Evolutionary conservation across 441 rosid genomes (phyloP).

Genomic region (Breynia disticha): DNA sequence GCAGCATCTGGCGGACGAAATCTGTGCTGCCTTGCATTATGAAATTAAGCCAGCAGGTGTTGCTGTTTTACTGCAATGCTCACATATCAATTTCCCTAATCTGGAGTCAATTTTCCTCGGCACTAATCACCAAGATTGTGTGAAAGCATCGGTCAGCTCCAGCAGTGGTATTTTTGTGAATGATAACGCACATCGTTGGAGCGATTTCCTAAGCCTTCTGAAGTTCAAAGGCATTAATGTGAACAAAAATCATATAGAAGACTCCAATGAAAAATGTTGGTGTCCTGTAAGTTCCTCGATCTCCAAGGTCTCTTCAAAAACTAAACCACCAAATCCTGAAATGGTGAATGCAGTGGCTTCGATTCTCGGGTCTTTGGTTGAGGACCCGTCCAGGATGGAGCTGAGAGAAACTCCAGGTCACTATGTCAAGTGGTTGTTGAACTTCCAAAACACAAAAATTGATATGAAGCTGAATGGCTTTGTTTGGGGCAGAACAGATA

Average conservation of each 20-base stretch:
- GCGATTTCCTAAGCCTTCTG: slow-evolving; percentile 57
- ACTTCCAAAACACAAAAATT: slow-evolving; percentile 51
- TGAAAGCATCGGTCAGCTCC: slow-evolving; percentile 39
- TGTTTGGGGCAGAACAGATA: slow-evolving; percentile 19
- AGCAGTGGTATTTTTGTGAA: slow-evolving; percentile 76
- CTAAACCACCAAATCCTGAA: slow-evolving; percentile 30
- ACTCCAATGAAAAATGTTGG: slow-evolving; percentile 34
- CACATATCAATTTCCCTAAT: slow-evolving; percentile 64
- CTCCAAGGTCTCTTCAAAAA: slow-evolving; percentile 24
- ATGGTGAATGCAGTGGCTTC: slow-evolving; percentile 66
- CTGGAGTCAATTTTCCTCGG: slow-evolving; percentile 37
- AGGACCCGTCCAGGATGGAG: slow-evolving; percentile 78
- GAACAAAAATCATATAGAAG: slow-evolving; percentile 22
- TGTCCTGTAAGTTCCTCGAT: slow-evolving; percentile 45
- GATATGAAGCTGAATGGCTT: slow-evolving; percentile 52
- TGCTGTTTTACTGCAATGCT: slow-evolving; percentile 76
- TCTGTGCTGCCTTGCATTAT: slow-evolving; percentile 64
- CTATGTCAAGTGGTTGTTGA: slow-evolving; percentile 75
- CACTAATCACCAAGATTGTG: slow-evolving; percentile 48
- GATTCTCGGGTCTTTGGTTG: slow-evolving; percentile 62
- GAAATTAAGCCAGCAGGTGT: slow-evolving; percentile 85
- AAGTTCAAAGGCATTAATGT: slow-evolving; percentile 49
- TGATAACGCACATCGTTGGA: slow-evolving; percentile 49
- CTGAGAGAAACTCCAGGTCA: slow-evolving; percentile 65
- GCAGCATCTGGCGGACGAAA: slow-evolving; percentile 66